Evolutionary conservation across 441 rosid species (phyloP).

Genomic region (Breynia disticha): DNA sequence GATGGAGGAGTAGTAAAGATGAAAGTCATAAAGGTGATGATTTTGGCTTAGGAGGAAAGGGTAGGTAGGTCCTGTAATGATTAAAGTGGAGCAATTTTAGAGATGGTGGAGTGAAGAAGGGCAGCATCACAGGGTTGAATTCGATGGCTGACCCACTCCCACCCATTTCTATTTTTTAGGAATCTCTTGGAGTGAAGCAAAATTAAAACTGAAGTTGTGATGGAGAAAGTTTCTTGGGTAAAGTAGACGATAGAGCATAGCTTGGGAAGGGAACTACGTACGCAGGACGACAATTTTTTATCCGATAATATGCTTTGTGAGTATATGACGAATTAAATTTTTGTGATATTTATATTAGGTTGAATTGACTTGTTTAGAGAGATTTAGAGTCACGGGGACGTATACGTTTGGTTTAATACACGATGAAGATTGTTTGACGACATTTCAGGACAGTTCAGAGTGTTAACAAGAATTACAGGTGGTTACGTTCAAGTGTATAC

Average conservation of each 20-base stretch:
- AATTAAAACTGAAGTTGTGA: conserved; percentile 1
- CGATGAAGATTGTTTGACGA: no score
- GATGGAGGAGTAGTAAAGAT: conserved; percentile 3
- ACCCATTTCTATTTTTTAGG: no score
- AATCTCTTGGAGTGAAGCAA: conserved; percentile 11
- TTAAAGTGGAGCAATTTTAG: conserved; percentile 31
- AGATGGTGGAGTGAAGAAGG: conserved; percentile 30
- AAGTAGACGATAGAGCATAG: conserved; percentile 28
- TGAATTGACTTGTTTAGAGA: no score
- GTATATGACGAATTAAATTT: no score
- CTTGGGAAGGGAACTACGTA: conserved; percentile 20
- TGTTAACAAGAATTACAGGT: no score
- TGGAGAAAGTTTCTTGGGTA: conserved; percentile 20
- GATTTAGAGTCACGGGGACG: no score
- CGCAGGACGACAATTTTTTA: no score
- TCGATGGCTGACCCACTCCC: conserved; percentile 20
- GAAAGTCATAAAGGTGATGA: conserved; percentile 39
- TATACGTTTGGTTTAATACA: no score
- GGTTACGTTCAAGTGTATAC: no score
- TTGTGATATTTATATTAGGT: no score
- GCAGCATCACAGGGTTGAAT: conserved; percentile 21
- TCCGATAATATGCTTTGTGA: no score
- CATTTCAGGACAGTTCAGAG: no score
- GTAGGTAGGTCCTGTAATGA: conserved; percentile 45
- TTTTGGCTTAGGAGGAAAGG: conserved; percentile 58